A percentile compares a stretch with the other conserved stretches of the same genome.
phyloP scores from a whole-genome alignment of 2,329 filamentous ascomycete genomes.

The Phoma herbarum region DNA sequence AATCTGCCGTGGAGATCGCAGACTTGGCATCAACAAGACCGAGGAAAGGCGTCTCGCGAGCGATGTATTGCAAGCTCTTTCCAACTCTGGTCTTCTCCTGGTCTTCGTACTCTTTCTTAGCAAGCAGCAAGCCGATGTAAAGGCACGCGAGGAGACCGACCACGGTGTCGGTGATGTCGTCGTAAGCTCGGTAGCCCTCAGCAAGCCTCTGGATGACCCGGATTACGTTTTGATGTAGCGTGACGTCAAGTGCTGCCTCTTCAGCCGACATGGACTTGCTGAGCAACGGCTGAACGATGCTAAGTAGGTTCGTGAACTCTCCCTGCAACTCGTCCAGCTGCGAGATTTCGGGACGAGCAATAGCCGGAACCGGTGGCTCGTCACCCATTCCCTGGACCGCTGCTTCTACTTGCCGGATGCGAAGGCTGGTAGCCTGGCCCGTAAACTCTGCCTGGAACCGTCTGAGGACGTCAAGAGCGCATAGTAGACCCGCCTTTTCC shows the following conservation, averaged over 20 bases:
- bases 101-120: conserved; percentile 32
- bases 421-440: conserved; percentile 72
- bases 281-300: conserved; percentile 43
- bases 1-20: conserved; percentile 26
- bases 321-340: conserved; percentile 77
- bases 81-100: conserved; percentile 23
- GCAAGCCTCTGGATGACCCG: conserved; percentile 76
- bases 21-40: conserved; percentile 26
- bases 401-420: conserved; percentile 68
- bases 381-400: conserved; percentile 72
- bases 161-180: conserved; percentile 82
- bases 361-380: conserved; percentile 70
- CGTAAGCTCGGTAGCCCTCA: conserved; percentile 77
- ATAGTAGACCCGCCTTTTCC: conserved; percentile 63
- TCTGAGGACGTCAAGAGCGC: conserved; percentile 67
- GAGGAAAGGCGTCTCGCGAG: conserved; percentile 46
- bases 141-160: conserved; percentile 82
- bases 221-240: conserved; percentile 65
- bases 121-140: conserved; percentile 75
- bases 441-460: conserved; percentile 73
- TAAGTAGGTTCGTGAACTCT: conserved; percentile 79
- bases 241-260: conserved; percentile 43
- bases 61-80: conserved; percentile 38
- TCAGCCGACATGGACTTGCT: conserved; percentile 32
- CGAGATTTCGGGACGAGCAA: conserved; percentile 75